These are phyloP conservation scores for Aspergillus hancockii DNA, from an alignment of 495 filamentous ascomycete species.

Conservation along the genomic window DNA sequence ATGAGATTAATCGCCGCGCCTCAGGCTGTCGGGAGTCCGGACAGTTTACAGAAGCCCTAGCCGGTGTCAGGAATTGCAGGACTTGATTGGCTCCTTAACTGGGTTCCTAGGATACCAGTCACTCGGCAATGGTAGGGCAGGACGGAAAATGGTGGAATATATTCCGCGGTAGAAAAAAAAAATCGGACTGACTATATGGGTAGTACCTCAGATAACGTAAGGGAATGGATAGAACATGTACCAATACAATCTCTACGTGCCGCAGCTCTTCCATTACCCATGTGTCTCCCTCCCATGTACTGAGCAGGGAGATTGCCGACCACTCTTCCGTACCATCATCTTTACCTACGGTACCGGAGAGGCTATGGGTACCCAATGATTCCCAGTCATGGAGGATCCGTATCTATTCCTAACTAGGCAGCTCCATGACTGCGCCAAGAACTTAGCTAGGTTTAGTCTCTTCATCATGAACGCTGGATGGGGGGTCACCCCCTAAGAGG, in stretches of 20 bases:
- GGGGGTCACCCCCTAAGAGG: constrained; percentile 12
- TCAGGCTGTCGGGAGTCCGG: not conserved
- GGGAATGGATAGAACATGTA: not conserved
- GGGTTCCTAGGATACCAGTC: no score
- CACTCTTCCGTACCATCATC: not conserved
- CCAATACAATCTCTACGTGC: constrained; percentile 1
- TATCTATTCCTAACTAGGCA: constrained; percentile 16
- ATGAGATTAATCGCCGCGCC: not conserved
- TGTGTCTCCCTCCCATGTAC: not conserved
- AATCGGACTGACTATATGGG: not conserved
- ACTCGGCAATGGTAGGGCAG: no score
- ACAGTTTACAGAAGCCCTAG: not conserved
- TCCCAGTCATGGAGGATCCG: constrained; percentile 3
- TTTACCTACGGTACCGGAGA: not conserved
- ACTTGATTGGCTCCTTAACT: not conserved
- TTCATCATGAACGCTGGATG: constrained; percentile 8
- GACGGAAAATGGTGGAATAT: not conserved
- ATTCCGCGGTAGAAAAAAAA: not conserved
- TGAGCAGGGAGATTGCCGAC: not conserved
- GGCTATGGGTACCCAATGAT: not conserved
- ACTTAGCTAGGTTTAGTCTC: constrained; percentile 16
- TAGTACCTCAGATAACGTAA: not conserved
- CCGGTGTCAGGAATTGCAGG: not conserved
- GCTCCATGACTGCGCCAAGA: constrained; percentile 23
- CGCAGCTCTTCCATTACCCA: not conserved